Conservation (phyloP, 2,329 filamentous ascomycete genomes). For the Aspergillus japonicus region DNA sequence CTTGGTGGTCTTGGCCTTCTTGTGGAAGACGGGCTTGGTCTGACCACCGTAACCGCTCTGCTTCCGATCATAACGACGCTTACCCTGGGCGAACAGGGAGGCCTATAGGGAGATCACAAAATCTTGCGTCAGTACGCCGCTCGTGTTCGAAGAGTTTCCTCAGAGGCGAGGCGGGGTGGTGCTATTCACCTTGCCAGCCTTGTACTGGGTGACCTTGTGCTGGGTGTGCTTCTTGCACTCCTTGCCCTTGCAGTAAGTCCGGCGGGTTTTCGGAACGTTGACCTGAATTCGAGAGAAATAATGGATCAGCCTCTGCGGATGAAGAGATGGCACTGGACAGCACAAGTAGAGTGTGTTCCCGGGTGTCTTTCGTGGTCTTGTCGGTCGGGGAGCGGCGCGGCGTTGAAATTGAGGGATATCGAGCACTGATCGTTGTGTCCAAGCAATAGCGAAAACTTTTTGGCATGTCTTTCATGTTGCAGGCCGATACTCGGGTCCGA, state of each 20-base stretch:
- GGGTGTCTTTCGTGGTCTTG: slow-evolving; percentile 8
- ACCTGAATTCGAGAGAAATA: slow-evolving; percentile 56
- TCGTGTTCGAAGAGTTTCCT: slow-evolving; percentile 13
- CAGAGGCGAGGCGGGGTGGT: slow-evolving; percentile 9
- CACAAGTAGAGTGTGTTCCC: slow-evolving; percentile 1
- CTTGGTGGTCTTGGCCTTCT: slow-evolving; percentile 99
- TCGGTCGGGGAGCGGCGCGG: background rate
- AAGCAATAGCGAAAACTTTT: background rate
- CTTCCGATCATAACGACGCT: slow-evolving; percentile 99
- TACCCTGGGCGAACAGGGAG: slow-evolving; percentile 95
- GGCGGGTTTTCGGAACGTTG: slow-evolving; percentile 97
- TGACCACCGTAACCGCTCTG: slow-evolving; percentile 99
- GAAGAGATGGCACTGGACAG: background rate
- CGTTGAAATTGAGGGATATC: background rate
- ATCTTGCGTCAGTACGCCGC: slow-evolving; percentile 24
- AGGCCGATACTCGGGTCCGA: background rate
- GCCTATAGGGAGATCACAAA: slow-evolving; percentile 52
- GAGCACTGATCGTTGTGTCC: background rate
- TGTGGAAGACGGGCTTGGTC: slow-evolving; percentile 99
- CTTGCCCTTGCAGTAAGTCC: slow-evolving; percentile 97
- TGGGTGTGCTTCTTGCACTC: slow-evolving; percentile 90
- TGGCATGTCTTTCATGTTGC: background rate
- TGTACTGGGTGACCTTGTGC: slow-evolving; percentile 96
- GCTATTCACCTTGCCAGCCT: slow-evolving; percentile 76
- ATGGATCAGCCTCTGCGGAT: slow-evolving; percentile 6